Percentiles rank a stretch among this genome's conserved stretches.
Evolutionary conservation across 768 basidiomycete genomes (phyloP).

Genomic region (Termitomyces sp.): DNA sequence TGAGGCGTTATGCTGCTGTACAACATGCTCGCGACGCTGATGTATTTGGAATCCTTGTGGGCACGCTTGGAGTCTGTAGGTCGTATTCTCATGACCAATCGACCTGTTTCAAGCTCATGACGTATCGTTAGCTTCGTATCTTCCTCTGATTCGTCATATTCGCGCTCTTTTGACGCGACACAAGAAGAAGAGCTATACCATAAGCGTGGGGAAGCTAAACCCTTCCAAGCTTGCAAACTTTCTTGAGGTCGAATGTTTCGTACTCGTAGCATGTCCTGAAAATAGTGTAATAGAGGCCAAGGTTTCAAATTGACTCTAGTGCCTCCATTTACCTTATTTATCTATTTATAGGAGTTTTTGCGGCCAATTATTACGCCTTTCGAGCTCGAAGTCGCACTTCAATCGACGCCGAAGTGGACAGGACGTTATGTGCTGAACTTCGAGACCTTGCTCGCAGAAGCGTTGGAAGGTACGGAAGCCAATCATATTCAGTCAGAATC

Average conservation of each 20-base stretch:
- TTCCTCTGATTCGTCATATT: constrained; percentile 80
- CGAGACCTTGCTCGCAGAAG: constrained; percentile 43
- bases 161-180: constrained; percentile 58
- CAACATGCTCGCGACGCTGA: constrained; percentile 90
- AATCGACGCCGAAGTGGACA: constrained; percentile 64
- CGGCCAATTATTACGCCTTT: constrained; percentile 92
- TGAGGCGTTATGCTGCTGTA: constrained; percentile 83
- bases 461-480: background rate
- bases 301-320: constrained; percentile 23
- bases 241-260: constrained; percentile 92
- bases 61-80: constrained; percentile 85
- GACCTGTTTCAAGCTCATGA: background rate
- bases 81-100: constrained; percentile 5
- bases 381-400: constrained; percentile 80
- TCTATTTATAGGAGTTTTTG: constrained; percentile 65
- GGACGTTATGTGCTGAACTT: constrained; percentile 80
- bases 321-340: background rate
- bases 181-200: constrained; percentile 89
- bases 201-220: constrained; percentile 92
- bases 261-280: constrained; percentile 92
- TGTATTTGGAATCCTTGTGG: constrained; percentile 92
- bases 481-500: background rate
- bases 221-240: constrained; percentile 96
- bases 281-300: constrained; percentile 79
- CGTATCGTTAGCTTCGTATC: constrained; percentile 59